Evolutionary conservation across 768 basidiomycete genomes (phyloP), one percentile per base, ranked within the genome.

Genomic region (Mycena floridula): DNA sequence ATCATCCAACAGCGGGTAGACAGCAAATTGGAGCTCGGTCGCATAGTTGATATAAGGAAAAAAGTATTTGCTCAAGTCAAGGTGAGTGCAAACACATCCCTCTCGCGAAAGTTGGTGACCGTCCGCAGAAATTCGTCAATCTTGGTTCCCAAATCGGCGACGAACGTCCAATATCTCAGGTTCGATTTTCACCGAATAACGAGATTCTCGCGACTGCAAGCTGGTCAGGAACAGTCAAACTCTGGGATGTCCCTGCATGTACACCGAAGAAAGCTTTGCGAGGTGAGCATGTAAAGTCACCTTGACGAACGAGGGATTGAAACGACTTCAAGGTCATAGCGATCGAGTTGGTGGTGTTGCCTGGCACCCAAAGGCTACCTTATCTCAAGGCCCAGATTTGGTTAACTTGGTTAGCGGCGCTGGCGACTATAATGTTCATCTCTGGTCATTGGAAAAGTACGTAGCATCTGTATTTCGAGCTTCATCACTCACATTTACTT

Each of bases 121-220:
- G 22, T 20, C 2, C 24, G 1, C 54, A 94, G 90, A 88, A 82
- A 63, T 93, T 89, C 63, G 74, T 81, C 39, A 95, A 93, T 56
- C 79, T 98, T 37, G 96, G 96, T 20, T 97, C 96, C 0, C 95
- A 98, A 73, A 93, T 98, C 53, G 96, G 93, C 44, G 96, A 97
- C 61, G 93, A 96, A 53, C 78, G 96, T 35, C 93, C 96, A 1
- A 80, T 98, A 51, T 86, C 92, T 2, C 84, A 88, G 67, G 89
- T 97, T 23, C 85, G 96, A 28, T 98, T 98, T 62, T 81, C 95
- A 3, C 96, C 96, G 7, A 88, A 97, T 60, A 87, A 85, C 59
- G 66, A 88, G 56, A 74, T 87, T 46, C 76, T 97, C 39, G 88
- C 92, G 4, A 95, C 95, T 2, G 93, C 88, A 9, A 93, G 90